Evolutionary conservation across 1,139 yeast species (phyloP).

Genomic region (Blastobotrys proliferans): DNA sequence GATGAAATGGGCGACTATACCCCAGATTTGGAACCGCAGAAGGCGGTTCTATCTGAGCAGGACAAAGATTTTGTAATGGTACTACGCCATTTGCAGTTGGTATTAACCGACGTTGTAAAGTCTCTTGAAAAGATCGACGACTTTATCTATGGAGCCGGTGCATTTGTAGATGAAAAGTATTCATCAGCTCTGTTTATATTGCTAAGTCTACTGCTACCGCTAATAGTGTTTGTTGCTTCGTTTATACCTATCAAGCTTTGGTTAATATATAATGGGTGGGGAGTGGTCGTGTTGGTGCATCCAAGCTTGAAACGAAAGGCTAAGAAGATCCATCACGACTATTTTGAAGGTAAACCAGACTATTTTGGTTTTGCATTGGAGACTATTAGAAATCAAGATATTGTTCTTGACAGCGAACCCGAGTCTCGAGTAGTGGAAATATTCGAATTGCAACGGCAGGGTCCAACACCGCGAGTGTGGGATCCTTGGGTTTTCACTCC

Average conservation of each 20-base stretch:
- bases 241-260: slow-evolving; percentile 65
- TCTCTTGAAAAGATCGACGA: slow-evolving; percentile 51
- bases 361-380: slow-evolving; percentile 27
- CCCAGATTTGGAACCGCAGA: slow-evolving; percentile 12
- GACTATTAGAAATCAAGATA: slow-evolving; percentile 44
- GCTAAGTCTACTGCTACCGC: slow-evolving; percentile 43
- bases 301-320: slow-evolving; percentile 44
- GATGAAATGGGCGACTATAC: slow-evolving; percentile 17
- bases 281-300: slow-evolving; percentile 46
- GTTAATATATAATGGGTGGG: slow-evolving; percentile 58
- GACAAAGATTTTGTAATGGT: slow-evolving; percentile 40
- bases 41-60: slow-evolving; percentile 8
- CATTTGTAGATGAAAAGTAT: slow-evolving; percentile 64
- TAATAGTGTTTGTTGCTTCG: slow-evolving; percentile 51
- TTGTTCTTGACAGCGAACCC: slow-evolving; percentile 69
- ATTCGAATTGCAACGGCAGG: slow-evolving; percentile 68
- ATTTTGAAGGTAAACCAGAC: slow-evolving; percentile 23
- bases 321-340: slow-evolving; percentile 21
- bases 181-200: slow-evolving; percentile 54
- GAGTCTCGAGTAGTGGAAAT: slow-evolving; percentile 57
- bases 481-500: slow-evolving; percentile 47
- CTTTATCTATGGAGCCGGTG: slow-evolving; percentile 60
- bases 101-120: slow-evolving; percentile 53
- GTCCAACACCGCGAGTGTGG: slow-evolving; percentile 61
- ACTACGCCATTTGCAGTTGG: slow-evolving; percentile 59